Conservation (phyloP, 768 basidiomycete species). For the Tulasnella sp. region DNA sequence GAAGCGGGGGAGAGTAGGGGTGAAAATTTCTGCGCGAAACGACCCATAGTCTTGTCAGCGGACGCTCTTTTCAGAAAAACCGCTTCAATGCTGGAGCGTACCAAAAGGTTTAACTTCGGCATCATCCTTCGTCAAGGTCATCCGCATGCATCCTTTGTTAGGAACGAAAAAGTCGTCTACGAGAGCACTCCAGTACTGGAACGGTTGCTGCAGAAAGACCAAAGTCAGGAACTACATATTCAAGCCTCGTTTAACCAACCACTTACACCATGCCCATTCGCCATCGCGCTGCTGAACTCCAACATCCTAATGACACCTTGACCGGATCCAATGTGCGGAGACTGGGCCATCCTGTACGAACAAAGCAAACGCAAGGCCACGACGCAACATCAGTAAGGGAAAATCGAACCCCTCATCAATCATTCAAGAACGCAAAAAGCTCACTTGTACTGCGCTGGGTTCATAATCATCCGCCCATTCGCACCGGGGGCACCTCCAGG, state of each 20-base stretch:
- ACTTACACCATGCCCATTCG: slow-evolving; percentile 56
- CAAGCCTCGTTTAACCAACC: slow-evolving; percentile 39
- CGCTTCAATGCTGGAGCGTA: slow-evolving; percentile 40
- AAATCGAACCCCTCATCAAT: not conserved
- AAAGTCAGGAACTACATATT: slow-evolving; percentile 11
- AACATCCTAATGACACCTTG: slow-evolving; percentile 67
- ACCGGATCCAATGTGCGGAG: slow-evolving; percentile 45
- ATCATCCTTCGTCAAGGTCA: slow-evolving; percentile 89
- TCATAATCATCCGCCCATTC: not conserved
- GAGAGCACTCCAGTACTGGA: slow-evolving; percentile 62
- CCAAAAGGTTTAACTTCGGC: slow-evolving; percentile 85
- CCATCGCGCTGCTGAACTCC: slow-evolving; percentile 69
- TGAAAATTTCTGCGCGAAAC: slow-evolving; percentile 64
- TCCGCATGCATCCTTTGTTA: slow-evolving; percentile 65
- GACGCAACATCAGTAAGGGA: not conserved
- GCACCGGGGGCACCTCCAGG: slow-evolving; percentile 12
- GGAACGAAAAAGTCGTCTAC: slow-evolving; percentile 72
- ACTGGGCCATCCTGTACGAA: not conserved
- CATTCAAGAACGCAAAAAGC: not conserved
- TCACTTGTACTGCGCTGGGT: slow-evolving; percentile 29
- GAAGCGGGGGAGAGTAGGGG: slow-evolving; percentile 63
- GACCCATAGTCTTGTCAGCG: too few relatives aligned
- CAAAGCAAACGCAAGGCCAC: not conserved
- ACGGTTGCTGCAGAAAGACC: slow-evolving; percentile 33
- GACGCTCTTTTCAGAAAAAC: too few relatives aligned